Percentiles rank a stretch among this genome's conserved stretches.
Evolutionary conservation across 805 yeast species (phyloP).

Genomic region (Candida peoriensis): DNA sequence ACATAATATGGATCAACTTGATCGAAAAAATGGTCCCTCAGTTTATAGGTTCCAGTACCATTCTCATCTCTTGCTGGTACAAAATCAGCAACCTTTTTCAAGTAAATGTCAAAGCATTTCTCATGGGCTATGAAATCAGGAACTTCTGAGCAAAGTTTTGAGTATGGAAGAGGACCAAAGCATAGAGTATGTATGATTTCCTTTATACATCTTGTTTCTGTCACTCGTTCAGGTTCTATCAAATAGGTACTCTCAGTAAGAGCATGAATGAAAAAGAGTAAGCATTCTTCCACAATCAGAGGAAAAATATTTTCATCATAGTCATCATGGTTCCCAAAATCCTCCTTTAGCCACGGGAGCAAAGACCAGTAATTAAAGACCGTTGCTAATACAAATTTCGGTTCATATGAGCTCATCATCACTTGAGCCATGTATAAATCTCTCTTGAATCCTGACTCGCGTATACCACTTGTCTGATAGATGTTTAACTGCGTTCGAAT

Average conservation of each 20-base stretch:
- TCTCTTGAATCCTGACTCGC: slow-evolving; percentile 78
- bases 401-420: slow-evolving; percentile 48
- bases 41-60: slow-evolving; percentile 60
- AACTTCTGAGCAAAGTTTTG: slow-evolving; percentile 60
- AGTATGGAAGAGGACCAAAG: slow-evolving; percentile 65
- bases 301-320: slow-evolving; percentile 40
- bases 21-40: slow-evolving; percentile 50
- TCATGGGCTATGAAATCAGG: slow-evolving; percentile 76
- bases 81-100: slow-evolving; percentile 53
- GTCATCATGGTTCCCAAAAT: slow-evolving; percentile 36
- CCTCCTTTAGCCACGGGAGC: slow-evolving; percentile 44
- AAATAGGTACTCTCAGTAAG: slow-evolving; percentile 64
- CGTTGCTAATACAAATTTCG: slow-evolving; percentile 51
- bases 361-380: slow-evolving; percentile 70
- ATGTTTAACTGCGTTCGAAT: slow-evolving; percentile 74
- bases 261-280: slow-evolving; percentile 61
- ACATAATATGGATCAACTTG: slow-evolving; percentile 78
- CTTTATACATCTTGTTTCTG: slow-evolving; percentile 45
- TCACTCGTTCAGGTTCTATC: slow-evolving; percentile 42
- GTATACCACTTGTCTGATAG: slow-evolving; percentile 68
- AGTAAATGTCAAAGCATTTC: slow-evolving; percentile 62
- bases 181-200: slow-evolving; percentile 85
- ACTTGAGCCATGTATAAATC: slow-evolving; percentile 72
- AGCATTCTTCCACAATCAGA: slow-evolving; percentile 74
- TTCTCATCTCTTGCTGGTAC: slow-evolving; percentile 54